phyloP scores from a whole-genome alignment of 2,329 filamentous ascomycete species.

The Aspergillus sp. region DNA sequence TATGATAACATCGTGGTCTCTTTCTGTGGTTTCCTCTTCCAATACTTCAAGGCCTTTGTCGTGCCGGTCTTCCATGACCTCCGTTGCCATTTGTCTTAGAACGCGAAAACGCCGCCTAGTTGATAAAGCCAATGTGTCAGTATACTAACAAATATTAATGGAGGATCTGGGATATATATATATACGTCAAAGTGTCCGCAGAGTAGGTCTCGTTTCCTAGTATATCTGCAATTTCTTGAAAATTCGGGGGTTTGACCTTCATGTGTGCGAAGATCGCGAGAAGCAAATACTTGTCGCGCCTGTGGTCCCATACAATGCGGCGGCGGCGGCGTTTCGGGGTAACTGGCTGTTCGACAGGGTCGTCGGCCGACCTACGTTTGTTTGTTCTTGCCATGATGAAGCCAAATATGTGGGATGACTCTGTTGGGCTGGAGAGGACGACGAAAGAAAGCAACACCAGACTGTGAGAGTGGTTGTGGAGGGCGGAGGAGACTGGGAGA shows the following conservation, averaged over 20 bases:
- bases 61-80: slow-evolving; percentile 7
- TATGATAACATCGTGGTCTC: neutral
- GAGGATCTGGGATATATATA: neutral
- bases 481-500: neutral
- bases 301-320: slow-evolving; percentile 9
- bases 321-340: neutral
- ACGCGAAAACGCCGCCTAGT: slow-evolving; percentile 4
- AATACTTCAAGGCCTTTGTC: no score
- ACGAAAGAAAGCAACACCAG: neutral
- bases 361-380: neutral
- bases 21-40: neutral
- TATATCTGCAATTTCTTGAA: slow-evolving; percentile 6
- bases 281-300: slow-evolving; percentile 11
- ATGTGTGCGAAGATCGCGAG: slow-evolving; percentile 10
- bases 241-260: slow-evolving; percentile 6
- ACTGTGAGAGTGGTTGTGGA: neutral
- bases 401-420: neutral
- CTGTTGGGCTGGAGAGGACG: neutral
- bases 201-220: slow-evolving; percentile 3
- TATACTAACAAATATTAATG: neutral
- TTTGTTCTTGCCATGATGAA: neutral
- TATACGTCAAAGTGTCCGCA: slow-evolving; percentile 4
- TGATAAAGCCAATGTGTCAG: neutral
- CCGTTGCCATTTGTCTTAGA: slow-evolving; percentile 2
- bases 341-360: neutral